Percentiles rank a stretch among this genome's conserved stretches.
These are phyloP conservation scores for Austroboletus festivus DNA, from an alignment of 768 basidiomycete species.

Conservation along the genomic window DNA sequence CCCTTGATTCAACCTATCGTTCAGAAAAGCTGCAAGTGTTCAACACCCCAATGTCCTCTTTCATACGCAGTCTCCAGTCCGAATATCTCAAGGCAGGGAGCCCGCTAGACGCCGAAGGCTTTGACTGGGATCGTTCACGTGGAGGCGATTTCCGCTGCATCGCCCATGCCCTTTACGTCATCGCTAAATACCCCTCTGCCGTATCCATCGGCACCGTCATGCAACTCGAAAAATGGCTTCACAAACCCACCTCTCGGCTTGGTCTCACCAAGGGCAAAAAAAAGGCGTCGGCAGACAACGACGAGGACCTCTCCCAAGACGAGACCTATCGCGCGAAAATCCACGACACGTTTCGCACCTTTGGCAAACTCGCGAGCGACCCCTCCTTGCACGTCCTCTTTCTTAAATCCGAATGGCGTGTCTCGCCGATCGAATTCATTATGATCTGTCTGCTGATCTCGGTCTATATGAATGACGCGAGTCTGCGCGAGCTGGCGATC, in stretches of 20 bases:
- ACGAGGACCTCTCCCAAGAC: slow-evolving; percentile 27
- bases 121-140: slow-evolving; percentile 50
- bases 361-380: slow-evolving; percentile 44
- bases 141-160: slow-evolving; percentile 60
- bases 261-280: slow-evolving; percentile 19
- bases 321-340: slow-evolving; percentile 37
- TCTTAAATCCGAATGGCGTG: slow-evolving; percentile 40
- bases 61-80: slow-evolving; percentile 55
- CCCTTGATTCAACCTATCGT: background rate
- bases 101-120: slow-evolving; percentile 31
- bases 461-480: slow-evolving; percentile 40
- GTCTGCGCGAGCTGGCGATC: slow-evolving; percentile 38
- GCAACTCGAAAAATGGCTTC: slow-evolving; percentile 53
- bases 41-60: slow-evolving; percentile 51
- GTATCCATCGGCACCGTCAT: slow-evolving; percentile 30
- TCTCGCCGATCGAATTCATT: slow-evolving; percentile 71
- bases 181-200: slow-evolving; percentile 42
- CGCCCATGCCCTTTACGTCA: slow-evolving; percentile 49
- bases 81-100: slow-evolving; percentile 42
- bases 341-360: slow-evolving; percentile 43
- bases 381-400: slow-evolving; percentile 36
- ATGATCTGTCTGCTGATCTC: slow-evolving; percentile 53
- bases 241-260: slow-evolving; percentile 15
- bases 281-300: slow-evolving; percentile 10
- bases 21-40: slow-evolving; percentile 69